These are phyloP conservation scores for Tremellales sp. DNA, from an alignment of 1,284 basidiomycete genomes.

Conservation along the genomic window DNA sequence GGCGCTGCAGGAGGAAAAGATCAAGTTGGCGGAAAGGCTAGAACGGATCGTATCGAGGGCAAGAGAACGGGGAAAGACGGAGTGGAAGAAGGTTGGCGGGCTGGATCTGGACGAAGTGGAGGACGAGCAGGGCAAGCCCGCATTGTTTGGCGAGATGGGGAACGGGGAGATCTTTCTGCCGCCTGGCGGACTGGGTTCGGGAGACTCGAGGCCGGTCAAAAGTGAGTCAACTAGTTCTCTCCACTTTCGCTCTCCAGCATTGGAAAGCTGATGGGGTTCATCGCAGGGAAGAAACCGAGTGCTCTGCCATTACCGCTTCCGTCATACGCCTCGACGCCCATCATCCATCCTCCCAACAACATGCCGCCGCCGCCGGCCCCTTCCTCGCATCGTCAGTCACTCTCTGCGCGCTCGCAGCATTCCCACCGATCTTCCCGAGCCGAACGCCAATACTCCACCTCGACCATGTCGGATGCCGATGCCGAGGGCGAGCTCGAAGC, in stretches of 20 bases:
- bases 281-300: conserved; percentile 30
- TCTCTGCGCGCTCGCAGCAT: conserved; percentile 15
- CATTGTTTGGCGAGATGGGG: conserved; percentile 31
- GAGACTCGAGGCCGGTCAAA: conserved; percentile 28
- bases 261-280: background rate
- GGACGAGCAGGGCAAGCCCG: conserved; percentile 6
- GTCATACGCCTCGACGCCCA: conserved; percentile 9
- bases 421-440: conserved; percentile 10
- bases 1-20: conserved; percentile 45
- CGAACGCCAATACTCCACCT: conserved; percentile 15
- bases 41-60: conserved; percentile 42
- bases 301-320: conserved; percentile 24
- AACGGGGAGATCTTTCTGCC: conserved; percentile 37
- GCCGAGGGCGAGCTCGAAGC: conserved; percentile 25
- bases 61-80: conserved; percentile 37
- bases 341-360: conserved; percentile 14
- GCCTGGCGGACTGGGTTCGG: conserved; percentile 34
- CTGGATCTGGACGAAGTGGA: conserved; percentile 41
- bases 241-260: background rate
- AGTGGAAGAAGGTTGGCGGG: conserved; percentile 45
- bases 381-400: conserved; percentile 7
- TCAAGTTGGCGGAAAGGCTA: conserved; percentile 42
- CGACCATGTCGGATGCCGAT: conserved; percentile 16
- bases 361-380: conserved; percentile 32
- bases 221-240: conserved; percentile 21